Evolutionary conservation across 208 protist genomes (phyloP).

Genomic region (Leptomonas pyrrhocoris): DNA sequence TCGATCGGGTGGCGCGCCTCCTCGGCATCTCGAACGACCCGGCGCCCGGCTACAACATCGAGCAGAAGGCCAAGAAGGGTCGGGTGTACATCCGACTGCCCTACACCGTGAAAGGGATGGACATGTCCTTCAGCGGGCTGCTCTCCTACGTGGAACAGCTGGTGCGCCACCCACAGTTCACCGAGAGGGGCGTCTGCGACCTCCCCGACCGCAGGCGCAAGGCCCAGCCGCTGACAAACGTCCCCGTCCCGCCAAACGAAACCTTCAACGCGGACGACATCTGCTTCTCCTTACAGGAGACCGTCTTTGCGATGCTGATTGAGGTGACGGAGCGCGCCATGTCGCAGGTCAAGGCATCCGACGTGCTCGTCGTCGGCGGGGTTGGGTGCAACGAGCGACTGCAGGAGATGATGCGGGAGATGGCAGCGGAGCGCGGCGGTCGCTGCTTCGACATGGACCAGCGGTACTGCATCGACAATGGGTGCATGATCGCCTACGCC

Average conservation of each 20-base stretch:
- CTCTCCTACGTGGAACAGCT: conserved; percentile 91
- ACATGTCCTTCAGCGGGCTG: conserved; percentile 96
- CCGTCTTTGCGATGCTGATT: conserved; percentile 98
- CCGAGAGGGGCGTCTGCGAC: conserved; percentile 41
- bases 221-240: conserved; percentile 29
- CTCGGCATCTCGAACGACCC: conserved; percentile 99
- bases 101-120: conserved; percentile 98
- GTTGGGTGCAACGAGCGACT: conserved; percentile 98
- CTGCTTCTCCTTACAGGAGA: conserved; percentile 99
- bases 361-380: conserved; percentile 99
- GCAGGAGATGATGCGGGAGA: conserved; percentile 96
- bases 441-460: conserved; percentile 95
- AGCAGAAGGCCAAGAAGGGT: conserved; percentile 93
- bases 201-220: conserved; percentile 29
- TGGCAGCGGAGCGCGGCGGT: conserved; percentile 91
- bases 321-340: conserved; percentile 99
- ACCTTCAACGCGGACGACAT: conserved; percentile 94
- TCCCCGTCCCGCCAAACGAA: conserved; percentile 52
- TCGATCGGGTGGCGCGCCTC: conserved; percentile 97
- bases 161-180: conserved; percentile 70
- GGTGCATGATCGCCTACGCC: conserved; percentile 99
- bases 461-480: conserved; percentile 99
- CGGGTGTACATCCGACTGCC: conserved; percentile 95
- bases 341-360: conserved; percentile 94
- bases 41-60: conserved; percentile 99